phyloP scores from a whole-genome alignment of 495 filamentous ascomycete species.

The Acidiella bohemica region DNA sequence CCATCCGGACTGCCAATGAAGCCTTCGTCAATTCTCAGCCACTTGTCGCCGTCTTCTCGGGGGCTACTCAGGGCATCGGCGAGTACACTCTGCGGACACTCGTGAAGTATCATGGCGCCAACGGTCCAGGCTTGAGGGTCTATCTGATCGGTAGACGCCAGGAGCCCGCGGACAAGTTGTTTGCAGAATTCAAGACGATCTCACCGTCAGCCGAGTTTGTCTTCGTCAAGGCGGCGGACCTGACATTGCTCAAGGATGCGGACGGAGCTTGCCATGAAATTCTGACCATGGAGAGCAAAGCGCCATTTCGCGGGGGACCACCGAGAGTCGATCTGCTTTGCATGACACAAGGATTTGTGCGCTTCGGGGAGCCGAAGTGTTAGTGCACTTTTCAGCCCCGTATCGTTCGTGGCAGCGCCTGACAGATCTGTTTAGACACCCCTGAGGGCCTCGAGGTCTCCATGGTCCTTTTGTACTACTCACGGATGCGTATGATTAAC shows the following conservation, averaged over 20 bases:
- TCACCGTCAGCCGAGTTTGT: constrained; percentile 13
- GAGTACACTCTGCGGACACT: constrained; percentile 26
- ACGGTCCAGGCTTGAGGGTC: constrained; percentile 24
- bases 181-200: constrained; percentile 1
- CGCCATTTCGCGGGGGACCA: background rate
- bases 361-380: constrained; percentile 3
- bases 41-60: constrained; percentile 30
- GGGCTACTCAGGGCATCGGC: constrained; percentile 33
- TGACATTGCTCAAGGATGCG: constrained; percentile 17
- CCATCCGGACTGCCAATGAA: too few relatives aligned
- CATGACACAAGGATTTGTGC: constrained; percentile 22
- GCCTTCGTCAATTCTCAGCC: background rate
- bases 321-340: constrained; percentile 22
- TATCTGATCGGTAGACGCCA: constrained; percentile 30
- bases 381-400: too few relatives aligned
- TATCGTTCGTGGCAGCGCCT: too few relatives aligned
- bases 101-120: constrained; percentile 8
- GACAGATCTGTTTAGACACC: constrained; percentile 8
- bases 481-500: constrained; percentile 28
- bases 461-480: constrained; percentile 31
- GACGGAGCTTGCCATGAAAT: constrained; percentile 10
- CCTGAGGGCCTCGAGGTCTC: constrained; percentile 26
- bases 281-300: constrained; percentile 7
- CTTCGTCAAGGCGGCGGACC: constrained; percentile 16
- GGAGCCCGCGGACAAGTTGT: constrained; percentile 4